Evolutionary conservation across 2,329 filamentous ascomycete species (phyloP).

Genomic region (Fusarium xyrophilum): DNA sequence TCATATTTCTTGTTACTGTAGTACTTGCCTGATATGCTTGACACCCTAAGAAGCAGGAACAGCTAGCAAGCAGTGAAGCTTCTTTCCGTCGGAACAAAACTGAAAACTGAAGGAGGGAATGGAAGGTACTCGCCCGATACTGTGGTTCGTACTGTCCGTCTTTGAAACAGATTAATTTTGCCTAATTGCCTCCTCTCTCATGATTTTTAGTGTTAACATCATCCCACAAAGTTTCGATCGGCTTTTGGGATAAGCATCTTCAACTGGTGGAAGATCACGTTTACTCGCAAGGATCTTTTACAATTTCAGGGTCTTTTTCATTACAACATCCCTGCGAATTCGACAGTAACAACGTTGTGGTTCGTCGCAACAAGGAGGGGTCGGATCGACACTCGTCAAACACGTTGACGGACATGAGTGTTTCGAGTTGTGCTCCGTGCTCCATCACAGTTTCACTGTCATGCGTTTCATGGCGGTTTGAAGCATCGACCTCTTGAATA

Average conservation of each 20-base stretch:
- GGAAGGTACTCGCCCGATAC: background rate
- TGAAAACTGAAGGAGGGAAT: background rate
- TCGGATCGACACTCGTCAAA: conserved; percentile 34
- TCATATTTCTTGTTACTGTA: background rate
- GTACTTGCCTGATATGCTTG: background rate
- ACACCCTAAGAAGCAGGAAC: background rate
- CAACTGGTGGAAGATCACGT: background rate
- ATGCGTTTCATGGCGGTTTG: conserved; percentile 33
- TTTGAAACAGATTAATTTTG: background rate
- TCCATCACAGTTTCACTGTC: conserved; percentile 26
- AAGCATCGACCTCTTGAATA: conserved; percentile 15
- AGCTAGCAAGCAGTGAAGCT: background rate
- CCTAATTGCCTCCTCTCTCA: background rate
- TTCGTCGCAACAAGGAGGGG: conserved; percentile 8
- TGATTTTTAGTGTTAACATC: background rate
- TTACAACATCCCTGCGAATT: conserved; percentile 13
- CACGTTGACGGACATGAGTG: conserved; percentile 16
- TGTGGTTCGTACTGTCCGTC: background rate
- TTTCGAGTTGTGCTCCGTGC: conserved; percentile 29
- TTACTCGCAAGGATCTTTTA: conserved; percentile 4
- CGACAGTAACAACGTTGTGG: conserved; percentile 5
- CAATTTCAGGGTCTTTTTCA: conserved; percentile 19
- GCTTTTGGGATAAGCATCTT: background rate
- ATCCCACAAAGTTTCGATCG: background rate
- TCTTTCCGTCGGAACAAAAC: background rate